phyloP scores from a whole-genome alignment of 257 asterid genomes.

The Oldenlandia corymbosa region DNA sequence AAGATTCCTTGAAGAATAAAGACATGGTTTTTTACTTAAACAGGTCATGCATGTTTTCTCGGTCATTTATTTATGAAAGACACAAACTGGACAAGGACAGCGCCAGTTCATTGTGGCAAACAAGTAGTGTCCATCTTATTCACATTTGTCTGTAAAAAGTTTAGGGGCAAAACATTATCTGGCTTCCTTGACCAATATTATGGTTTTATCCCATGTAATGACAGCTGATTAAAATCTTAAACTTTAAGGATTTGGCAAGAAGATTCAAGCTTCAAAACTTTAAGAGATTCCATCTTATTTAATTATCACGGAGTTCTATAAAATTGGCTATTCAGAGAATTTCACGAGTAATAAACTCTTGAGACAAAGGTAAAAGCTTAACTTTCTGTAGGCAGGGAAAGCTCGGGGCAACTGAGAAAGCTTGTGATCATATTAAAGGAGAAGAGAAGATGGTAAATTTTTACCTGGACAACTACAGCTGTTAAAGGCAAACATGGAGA shows the following conservation, averaged over 20 bases:
- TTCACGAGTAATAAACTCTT: not conserved
- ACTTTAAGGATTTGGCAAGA: not conserved
- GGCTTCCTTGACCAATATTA: not conserved
- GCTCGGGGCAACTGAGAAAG: conserved; percentile 6
- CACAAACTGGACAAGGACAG: not conserved
- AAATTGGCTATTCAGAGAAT: not conserved
- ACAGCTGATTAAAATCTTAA: not conserved
- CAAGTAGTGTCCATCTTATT: not conserved
- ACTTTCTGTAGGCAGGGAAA: not conserved
- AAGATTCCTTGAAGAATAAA: not conserved
- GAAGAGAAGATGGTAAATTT: not conserved
- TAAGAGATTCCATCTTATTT: not conserved
- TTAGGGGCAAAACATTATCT: not conserved
- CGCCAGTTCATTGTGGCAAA: not conserved
- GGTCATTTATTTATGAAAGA: not conserved
- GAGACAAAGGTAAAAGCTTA: not conserved
- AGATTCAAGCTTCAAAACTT: not conserved
- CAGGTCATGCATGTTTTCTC: not conserved
- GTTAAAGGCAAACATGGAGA: conserved; percentile 71
- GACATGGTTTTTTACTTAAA: not conserved
- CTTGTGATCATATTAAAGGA: not conserved
- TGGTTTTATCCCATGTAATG: not conserved
- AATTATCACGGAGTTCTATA: not conserved
- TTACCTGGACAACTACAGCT: conserved; percentile 78
- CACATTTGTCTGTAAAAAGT: not conserved